Evolutionary conservation across 352 stramenopile species (phyloP), one percentile per base, ranked within the genome.

Genomic region (Globisporangium barbulae): DNA sequence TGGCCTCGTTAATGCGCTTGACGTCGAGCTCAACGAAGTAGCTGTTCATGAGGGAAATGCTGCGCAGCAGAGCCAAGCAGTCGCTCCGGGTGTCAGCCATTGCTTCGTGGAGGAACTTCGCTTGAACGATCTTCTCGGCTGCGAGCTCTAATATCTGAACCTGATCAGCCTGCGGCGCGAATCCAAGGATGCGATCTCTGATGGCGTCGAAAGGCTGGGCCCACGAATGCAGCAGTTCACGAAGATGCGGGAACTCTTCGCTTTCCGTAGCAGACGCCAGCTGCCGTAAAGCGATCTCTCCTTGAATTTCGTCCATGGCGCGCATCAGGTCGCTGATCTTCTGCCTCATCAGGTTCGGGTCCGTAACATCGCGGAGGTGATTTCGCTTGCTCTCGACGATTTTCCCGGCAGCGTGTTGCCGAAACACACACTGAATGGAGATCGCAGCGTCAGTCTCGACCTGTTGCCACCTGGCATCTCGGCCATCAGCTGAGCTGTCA

Each of bases 21-120:
- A 83, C 77, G 41, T 91, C 81, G 7, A 85, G 59, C n/a, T 84
- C 73, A 10, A 87, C 54, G 37, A 90, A 91, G 35, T 78, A 77
- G 35, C 66, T 74, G 64, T 88, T 83, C 57, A 84, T 80, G n/a
- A 85, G 45, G 25, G 80, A 62, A 44, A 90, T 81, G 31, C 65
- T 70, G 7, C 70, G 70, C 13, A 79, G 53, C 0, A 91, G 59
- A 1, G 69, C 50, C 21, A 89, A 22, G 45, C 79, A 87, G n/a
- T 87, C 73, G 17, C 65, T 74, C 3, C 71, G 70, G 31, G 74
- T 69, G 2, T 76, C 61, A 1, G 68, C 72, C 52, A 90, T 58
- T 1, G 67, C 60, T 39, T 89, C 74, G 39, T 86, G 78, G 7
- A 85, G 72, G 5, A 69, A 61, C 21, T 83, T 62, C 2, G 69